Evolutionary conservation across 768 basidiomycete genomes (phyloP), one percentile per base, ranked within the genome.

Genomic region (Psilocybe tampanensis): DNA sequence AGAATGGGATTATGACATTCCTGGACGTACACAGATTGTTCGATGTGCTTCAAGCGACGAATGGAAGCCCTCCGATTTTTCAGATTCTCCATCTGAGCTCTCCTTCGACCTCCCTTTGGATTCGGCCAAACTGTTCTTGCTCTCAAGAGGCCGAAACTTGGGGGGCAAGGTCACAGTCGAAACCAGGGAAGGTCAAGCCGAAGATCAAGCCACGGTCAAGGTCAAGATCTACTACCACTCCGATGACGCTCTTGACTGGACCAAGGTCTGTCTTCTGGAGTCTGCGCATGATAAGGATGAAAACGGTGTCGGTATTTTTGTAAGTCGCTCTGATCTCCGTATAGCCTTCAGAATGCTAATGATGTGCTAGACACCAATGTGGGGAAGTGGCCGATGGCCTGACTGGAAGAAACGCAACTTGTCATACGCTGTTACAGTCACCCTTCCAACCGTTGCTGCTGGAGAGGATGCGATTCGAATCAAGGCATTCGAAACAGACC

Each of bases 271-370:
- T 56, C 49, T 60, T 29, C 32, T 72, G 15, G 58, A 44, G 8
- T 29, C 29, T 9, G 29, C 9, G 5, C 65, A 66, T 8, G 56
- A 54, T 0, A 63, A 63, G 1, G 68, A 63, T 9, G 66, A 71
- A 44, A 64, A 67, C 15, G 75, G 75, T 23, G 66, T 75, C 45
- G 74, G 75, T 3, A 64, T 76, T 32, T 73, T 74, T 41, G 75
- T 76, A 54, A 66, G 71, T 65, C 18, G 24, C 2, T 2, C 2
- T 18, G 6, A 24, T 9, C 18, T 12, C 8, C 5, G 9, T 15
- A 22, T n/a, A 11, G 13, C 18, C 7, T 19, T 1, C 19, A 19
- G 8, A 32, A 32, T 19, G 18, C 17, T 13, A 3, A 8, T 52
- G 5, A 24, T 44, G 11, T 11, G 8, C 4, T 24, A 64, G 63